Base-by-base conservation (phyloP, 768 basidiomycete species). In the Cystobasidiopsis lactophilus region DNA sequence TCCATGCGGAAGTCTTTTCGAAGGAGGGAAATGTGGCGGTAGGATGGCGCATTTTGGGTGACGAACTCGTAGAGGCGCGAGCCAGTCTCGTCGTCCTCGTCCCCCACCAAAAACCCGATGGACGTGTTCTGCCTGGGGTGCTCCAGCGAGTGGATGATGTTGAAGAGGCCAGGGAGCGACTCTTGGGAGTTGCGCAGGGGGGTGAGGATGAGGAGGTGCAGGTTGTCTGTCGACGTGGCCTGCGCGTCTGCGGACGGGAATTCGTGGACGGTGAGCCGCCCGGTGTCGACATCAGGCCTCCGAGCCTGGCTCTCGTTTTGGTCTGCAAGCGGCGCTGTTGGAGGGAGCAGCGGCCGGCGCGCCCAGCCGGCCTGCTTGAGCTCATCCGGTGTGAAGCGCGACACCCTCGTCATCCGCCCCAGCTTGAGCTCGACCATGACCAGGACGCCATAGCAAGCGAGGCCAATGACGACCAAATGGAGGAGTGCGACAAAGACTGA, bases 101-200 rank as follows among this genome's bases (percentile, higher is more conserved):
- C 57, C 13, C 53, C 53, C 2, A 57, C 53, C 14, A 57, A 26
- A 50, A 57, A 57, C n/a, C 57, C 57, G 2, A 57, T 48, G 11
- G 40, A 38, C 9, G 57, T 57, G 43, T 57, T 57, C 1, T 26
- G 16, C 13, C 21, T n/a, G 18, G 53, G 53, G 33, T 57, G 57
- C 3, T 37, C 21, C 26, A 57, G 21, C 1, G 24, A 16, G 38
- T 57, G 52, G 40, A 57, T 35, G 19, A 46, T 7, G 24, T n/a
- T 13, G 38, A 57, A 57, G 48, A 51, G 37, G 30, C 26, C 46
- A 16, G 53, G 40, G 16, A 57, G 50, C 39, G 46, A 49, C n/a
- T 10, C 29, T 9, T 39, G 49, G 24, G 52, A 40, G 45, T 57
- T 57, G 2, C 50, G 48, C n/a, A 57, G 37, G 35, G 57, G 57